Base-by-base conservation (phyloP, 2,329 filamentous ascomycete species). In the Alternaria dauci region DNA sequence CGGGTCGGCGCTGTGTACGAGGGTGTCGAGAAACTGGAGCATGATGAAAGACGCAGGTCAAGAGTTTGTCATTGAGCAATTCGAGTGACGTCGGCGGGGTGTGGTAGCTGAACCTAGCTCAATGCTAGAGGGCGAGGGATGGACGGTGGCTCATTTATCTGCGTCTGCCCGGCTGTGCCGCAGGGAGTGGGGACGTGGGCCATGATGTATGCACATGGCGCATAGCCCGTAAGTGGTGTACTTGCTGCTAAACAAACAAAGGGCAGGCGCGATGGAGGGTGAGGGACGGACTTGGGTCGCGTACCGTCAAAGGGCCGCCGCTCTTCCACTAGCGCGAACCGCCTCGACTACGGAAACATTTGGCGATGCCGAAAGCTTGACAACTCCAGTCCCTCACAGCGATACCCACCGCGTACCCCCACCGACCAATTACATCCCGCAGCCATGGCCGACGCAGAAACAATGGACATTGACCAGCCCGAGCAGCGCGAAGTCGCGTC, bases 381-480 rank as follows among this genome's bases (percentile, higher is more conserved):
- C 51, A 30, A 25, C 25, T 26, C 25, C 39, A 16, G 39, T 44
- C 23, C 39, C 46, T 18, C 38, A 32, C 48, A 34, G 36, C 48
- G 11, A 28, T 39, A 48, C 41, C 55, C 48, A 32, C 12, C 23
- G 28, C 25, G 55, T 52, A 43, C 44, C 61, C 48, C 16, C 43
- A 18, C 41, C 14, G 38, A 59, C 55, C 61, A 46, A 23, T 28
- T 18, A 58, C 32, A 62, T 46, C 26, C 18, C 58, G 46, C 61
- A 59, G 76, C 55, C 64, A 83, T 83, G 81, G 80, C 80, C 59
- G 81, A 82, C 68, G 64, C 72, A 7, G 79, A 81, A 71, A 38
- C 46, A 20, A 83, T 83, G 81, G 81, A 83, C 14, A 70, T 83
- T 42, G 76, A 78, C 62, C 75, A 71, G 58, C 70, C 72, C n/a